Base-by-base conservation (phyloP, 352 stramenopile genomes). In the Lagenidium giganteum region DNA sequence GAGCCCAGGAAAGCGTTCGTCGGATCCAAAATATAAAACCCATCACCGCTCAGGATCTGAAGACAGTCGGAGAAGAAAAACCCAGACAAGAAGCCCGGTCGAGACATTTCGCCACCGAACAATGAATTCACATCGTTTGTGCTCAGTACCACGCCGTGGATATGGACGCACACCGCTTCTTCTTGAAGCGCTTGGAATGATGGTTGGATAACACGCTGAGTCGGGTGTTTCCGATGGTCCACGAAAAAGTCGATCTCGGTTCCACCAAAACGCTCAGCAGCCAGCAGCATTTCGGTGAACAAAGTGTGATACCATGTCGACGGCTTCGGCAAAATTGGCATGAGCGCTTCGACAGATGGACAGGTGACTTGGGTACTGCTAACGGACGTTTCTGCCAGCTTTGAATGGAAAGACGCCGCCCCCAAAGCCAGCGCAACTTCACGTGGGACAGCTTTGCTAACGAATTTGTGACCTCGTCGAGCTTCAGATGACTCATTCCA, bases 21-120 rank as follows among this genome's bases (percentile, higher is more conserved):
- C 12, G 79, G 79, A 49, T 91, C 79, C n/a, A 91, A 46, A 29
- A 91, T 60, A 38, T 86, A 91, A 36, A 88, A 87, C 0, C 59
- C 59, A n/a, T 81, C 64, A 21, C 73, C 79, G 41, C 70, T 87
- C 5, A 91, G 49, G 52, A 91, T 83, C 44, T 91, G 79, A 51
- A 88, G 70, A 46, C 75, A 91, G 25, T 91, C 74, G 5, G 72
- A 75, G n/a, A 71, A 64, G 14, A 70, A 59, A 43, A 91, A 87
- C 0, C 73, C 75, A 12, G 57, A 71, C 13, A 88, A 51, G 22
- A 91, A 54, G 4, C 71, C 78, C 12, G 61, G 28, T 26, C 69
- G 67, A 11, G 71, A 80, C 13, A 66, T 66, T 23, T 84, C 72
- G 26, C 64, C 57, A 11, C 57, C 53, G 33, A 74, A 87, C 8